Evolutionary conservation across 768 basidiomycete genomes (phyloP).

Genomic region (Exidia glandulosa): DNA sequence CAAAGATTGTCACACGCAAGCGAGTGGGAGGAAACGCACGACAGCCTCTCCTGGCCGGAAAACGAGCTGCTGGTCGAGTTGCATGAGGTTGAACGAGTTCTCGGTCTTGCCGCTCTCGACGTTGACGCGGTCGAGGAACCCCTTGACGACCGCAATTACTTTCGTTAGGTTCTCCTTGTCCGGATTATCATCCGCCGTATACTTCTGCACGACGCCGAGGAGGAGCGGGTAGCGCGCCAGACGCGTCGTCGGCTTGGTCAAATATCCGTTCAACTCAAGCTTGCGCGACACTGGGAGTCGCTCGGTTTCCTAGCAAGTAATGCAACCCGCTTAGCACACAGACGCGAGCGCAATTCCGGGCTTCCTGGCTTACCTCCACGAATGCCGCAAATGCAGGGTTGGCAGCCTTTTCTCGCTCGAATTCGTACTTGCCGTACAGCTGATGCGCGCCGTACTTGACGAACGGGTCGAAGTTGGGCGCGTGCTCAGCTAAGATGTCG

Average conservation of each 20-base stretch:
- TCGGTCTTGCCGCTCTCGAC: constrained; percentile 90
- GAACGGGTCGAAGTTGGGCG: constrained; percentile 84
- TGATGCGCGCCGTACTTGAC: constrained; percentile 95
- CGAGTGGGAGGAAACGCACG: constrained; percentile 34
- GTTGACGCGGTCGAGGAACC: constrained; percentile 82
- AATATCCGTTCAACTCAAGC: constrained; percentile 92
- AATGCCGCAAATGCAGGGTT: constrained; percentile 91
- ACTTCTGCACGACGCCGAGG: constrained; percentile 83
- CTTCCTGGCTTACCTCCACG: constrained; percentile 68
- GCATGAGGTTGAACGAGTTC: constrained; percentile 89
- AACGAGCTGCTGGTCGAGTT: constrained; percentile 83
- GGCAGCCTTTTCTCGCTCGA: constrained; percentile 93
- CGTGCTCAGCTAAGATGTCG: constrained; percentile 79
- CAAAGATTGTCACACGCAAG: not conserved
- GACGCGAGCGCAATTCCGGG: not conserved
- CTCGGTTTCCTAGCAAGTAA: constrained; percentile 62
- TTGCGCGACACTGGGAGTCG: constrained; percentile 91
- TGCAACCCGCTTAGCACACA: not conserved
- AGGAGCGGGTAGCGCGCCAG: constrained; percentile 93
- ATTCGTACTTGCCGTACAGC: constrained; percentile 96
- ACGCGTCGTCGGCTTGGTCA: constrained; percentile 96
- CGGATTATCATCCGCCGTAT: constrained; percentile 81
- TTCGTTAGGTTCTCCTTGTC: constrained; percentile 73
- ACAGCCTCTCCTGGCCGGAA: constrained; percentile 87
- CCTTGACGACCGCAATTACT: constrained; percentile 64